Conservation (phyloP, 352 stramenopile species). For the Globisporangium lucens region DNA sequence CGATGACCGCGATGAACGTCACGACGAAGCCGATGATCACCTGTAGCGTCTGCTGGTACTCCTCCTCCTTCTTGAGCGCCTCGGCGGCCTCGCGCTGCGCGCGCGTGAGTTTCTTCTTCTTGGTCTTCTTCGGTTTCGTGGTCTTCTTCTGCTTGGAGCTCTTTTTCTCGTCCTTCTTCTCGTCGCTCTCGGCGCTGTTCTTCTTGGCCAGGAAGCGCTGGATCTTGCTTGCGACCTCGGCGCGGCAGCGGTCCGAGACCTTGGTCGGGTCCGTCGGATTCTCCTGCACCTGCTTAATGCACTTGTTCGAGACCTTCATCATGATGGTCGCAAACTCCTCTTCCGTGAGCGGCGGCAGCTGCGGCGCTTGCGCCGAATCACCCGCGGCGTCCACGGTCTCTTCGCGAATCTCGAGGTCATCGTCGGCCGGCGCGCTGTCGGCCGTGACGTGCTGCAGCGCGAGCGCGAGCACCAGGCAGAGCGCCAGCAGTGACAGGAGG, state of each 20-base stretch:
- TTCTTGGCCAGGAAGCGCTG: conserved; percentile 58
- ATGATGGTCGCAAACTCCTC: conserved; percentile 70
- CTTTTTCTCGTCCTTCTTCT: conserved; percentile 22
- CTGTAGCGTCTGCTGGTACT: conserved; percentile 66
- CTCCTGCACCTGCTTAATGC: conserved; percentile 64
- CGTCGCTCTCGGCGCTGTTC: conserved; percentile 27
- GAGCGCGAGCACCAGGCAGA: conserved; percentile 38
- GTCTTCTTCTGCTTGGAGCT: conserved; percentile 21
- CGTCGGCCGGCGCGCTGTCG: conserved; percentile 21
- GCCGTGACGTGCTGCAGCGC: conserved; percentile 16
- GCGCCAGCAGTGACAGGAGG: conserved; percentile 45
- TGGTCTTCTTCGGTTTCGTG: conserved; percentile 42
- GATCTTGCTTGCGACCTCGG: conserved; percentile 52
- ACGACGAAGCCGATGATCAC: conserved; percentile 65
- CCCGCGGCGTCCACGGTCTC: conserved; percentile 35
- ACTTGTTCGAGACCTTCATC: conserved; percentile 71
- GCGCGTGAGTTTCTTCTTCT: conserved; percentile 66
- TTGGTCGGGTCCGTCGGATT: conserved; percentile 59
- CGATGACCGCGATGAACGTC: conserved; percentile 57
- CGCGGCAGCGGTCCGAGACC: conserved; percentile 66
- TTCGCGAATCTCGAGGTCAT: conserved; percentile 31
- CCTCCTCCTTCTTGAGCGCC: conserved; percentile 63
- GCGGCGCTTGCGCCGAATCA: conserved; percentile 22
- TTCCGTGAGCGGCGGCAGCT: conserved; percentile 43
- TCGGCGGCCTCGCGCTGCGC: conserved; percentile 47